These are phyloP conservation scores for Candida jianshihensis DNA, from an alignment of 805 yeast genomes.

Conservation along the genomic window DNA sequence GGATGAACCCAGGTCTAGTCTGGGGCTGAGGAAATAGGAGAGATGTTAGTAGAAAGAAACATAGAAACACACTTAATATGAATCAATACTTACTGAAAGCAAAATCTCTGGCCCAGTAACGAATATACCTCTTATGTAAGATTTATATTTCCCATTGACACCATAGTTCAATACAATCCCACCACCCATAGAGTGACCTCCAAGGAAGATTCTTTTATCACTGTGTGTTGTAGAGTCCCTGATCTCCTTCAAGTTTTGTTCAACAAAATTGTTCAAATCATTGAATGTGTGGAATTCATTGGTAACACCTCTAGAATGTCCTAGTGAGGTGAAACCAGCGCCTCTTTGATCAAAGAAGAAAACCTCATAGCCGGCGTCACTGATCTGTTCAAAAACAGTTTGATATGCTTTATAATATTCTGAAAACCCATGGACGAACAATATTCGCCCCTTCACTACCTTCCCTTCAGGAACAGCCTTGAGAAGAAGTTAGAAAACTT, in stretches of 20 bases:
- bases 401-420: slow-evolving; percentile 47
- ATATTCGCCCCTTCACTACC: slow-evolving; percentile 42
- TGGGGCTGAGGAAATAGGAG: too few relatives aligned
- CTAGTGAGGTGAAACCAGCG: slow-evolving; percentile 57
- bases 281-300: slow-evolving; percentile 48
- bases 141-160: slow-evolving; percentile 43
- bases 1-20: too few relatives aligned
- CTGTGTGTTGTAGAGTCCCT: slow-evolving; percentile 21
- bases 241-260: slow-evolving; percentile 33
- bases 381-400: slow-evolving; percentile 46
- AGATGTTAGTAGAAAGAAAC: too few relatives aligned
- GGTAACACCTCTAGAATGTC: slow-evolving; percentile 46
- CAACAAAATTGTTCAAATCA: slow-evolving; percentile 54
- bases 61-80: too few relatives aligned
- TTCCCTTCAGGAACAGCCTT: slow-evolving; percentile 30
- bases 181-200: slow-evolving; percentile 83
- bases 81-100: too few relatives aligned
- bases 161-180: slow-evolving; percentile 62
- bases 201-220: slow-evolving; percentile 38
- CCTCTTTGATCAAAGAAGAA: slow-evolving; percentile 75
- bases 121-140: slow-evolving; percentile 39
- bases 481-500: too few relatives aligned
- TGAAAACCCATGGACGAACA: slow-evolving; percentile 67
- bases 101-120: slow-evolving; percentile 54
- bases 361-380: slow-evolving; percentile 50